Base-by-base conservation (phyloP, 1,139 yeast species). In the Magnusiomyces paraingens region DNA sequence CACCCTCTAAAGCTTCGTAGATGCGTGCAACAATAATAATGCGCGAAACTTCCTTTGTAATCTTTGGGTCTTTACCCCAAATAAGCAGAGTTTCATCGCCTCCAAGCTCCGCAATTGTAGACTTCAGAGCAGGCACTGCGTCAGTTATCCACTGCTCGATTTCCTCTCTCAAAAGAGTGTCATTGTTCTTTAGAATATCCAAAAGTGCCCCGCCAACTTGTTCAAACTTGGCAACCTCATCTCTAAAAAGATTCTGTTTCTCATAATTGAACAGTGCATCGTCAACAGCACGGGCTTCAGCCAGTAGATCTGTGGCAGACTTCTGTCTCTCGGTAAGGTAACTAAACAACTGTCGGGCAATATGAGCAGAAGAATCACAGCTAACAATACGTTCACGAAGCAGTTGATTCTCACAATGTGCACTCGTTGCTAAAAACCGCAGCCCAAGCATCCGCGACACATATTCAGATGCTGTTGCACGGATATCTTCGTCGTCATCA, bases 401-500 rank as follows among this genome's bases (percentile, higher is more conserved):
- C 51, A 58, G 12, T 38, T 47, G 55, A 4, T 66, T 62, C 40
- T 72, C 76, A 44, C 67, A 66, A 53, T 64, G 70, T 14, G 64
- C 61, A 32, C 70, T 66, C 6, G 73, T 61, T 8, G 67, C 52
- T 1, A 52, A 50, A 15, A 62, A 60, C 5, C 59, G 55, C 2
- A 65, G 55, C 0, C 57, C 59, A 26, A 73, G 59, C 12, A 53
- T 41, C 36, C 50, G 42, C 5, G 61, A 55, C 8, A 59, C 58
- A 48, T 60, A 62, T 4, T 42, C 48, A 1, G 64, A 59, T 12
- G 67, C 64, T 21, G 52, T 38, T 3, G 61, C 62, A 14, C 70
- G 58, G 42, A 67, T 52, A 22, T 65, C 66, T 17, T 73, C 76
- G 58, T 83, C 87, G 62, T 85, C 93, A 65, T 86, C 94, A 52